These are phyloP conservation scores for Phytophthora hibernalis DNA, from an alignment of 352 stramenopile species.

Conservation along the genomic window DNA sequence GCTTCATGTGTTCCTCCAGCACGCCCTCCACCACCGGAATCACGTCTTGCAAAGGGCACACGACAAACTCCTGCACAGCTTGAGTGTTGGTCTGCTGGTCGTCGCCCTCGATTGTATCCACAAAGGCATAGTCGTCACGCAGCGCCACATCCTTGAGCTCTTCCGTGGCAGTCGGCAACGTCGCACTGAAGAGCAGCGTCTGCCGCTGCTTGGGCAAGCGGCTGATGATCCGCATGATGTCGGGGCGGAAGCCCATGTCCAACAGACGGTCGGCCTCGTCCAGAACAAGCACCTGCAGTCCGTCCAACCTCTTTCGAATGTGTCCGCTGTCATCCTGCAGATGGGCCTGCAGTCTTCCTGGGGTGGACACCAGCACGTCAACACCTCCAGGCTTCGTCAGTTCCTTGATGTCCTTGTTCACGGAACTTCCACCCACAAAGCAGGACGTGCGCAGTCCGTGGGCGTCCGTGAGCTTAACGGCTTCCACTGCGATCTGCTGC, in stretches of 20 bases:
- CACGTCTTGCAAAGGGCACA: conserved; percentile 76
- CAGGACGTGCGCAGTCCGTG: conserved; percentile 72
- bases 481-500: conserved; percentile 95
- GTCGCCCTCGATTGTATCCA: conserved; percentile 93
- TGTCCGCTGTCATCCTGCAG: conserved; percentile 92
- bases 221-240: conserved; percentile 92
- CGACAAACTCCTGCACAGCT: conserved; percentile 84
- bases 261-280: conserved; percentile 97
- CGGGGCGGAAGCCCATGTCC: conserved; percentile 95
- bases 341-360: conserved; percentile 96
- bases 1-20: conserved; percentile 83
- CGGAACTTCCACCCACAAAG: conserved; percentile 91
- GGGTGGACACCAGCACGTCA: conserved; percentile 96
- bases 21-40: conserved; percentile 74
- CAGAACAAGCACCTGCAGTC: conserved; percentile 77
- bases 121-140: conserved; percentile 84
- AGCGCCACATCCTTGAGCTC: conserved; percentile 90
- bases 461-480: conserved; percentile 85
- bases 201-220: conserved; percentile 76
- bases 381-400: conserved; percentile 50
- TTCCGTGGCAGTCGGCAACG: conserved; percentile 87
- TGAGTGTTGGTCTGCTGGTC: conserved; percentile 91
- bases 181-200: conserved; percentile 97
- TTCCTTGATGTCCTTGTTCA: conserved; percentile 71
- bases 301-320: conserved; percentile 73